Percentiles rank a stretch among this genome's conserved stretches.
Conservation (phyloP, 176 grass and related monocot species). For the Lolium multiflorum region DNA sequence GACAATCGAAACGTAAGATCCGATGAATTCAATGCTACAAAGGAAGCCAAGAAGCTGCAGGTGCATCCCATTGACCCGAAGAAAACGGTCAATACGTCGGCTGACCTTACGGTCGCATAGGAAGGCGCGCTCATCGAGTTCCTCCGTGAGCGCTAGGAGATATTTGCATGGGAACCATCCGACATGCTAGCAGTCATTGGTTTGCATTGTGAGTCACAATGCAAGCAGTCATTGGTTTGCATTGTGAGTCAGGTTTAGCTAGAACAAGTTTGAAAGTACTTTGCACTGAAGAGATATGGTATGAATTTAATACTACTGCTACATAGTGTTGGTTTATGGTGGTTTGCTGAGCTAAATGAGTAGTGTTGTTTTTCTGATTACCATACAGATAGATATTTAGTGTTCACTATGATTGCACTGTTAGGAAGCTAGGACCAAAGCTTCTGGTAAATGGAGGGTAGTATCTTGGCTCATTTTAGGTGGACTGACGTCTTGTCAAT, state of each 20-base stretch:
- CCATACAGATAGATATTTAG: not conserved
- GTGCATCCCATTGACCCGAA: too few relatives aligned
- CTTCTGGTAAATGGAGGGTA: not conserved
- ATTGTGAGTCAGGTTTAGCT: not conserved
- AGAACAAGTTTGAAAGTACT: slow-evolving; percentile 14
- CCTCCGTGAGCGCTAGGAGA: too few relatives aligned
- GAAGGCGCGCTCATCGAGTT: too few relatives aligned
- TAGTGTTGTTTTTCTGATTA: not conserved
- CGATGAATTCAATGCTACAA: too few relatives aligned
- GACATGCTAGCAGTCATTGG: too few relatives aligned
- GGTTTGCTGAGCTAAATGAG: not conserved
- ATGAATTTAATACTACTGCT: not conserved
- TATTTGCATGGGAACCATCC: too few relatives aligned
- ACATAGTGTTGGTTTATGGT: not conserved
- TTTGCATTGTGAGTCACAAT: too few relatives aligned
- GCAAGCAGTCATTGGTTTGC: too few relatives aligned
- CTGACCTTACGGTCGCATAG: too few relatives aligned
- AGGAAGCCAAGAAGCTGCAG: too few relatives aligned
- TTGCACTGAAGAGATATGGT: not conserved
- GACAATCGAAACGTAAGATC: too few relatives aligned
- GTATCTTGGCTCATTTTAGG: slow-evolving; percentile 15
- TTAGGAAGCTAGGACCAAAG: not conserved
- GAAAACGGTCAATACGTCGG: too few relatives aligned
- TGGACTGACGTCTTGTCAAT: not conserved
- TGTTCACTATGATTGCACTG: not conserved